Conservation (phyloP, 768 basidiomycete species). For the Kwoniella dejecticola region DNA sequence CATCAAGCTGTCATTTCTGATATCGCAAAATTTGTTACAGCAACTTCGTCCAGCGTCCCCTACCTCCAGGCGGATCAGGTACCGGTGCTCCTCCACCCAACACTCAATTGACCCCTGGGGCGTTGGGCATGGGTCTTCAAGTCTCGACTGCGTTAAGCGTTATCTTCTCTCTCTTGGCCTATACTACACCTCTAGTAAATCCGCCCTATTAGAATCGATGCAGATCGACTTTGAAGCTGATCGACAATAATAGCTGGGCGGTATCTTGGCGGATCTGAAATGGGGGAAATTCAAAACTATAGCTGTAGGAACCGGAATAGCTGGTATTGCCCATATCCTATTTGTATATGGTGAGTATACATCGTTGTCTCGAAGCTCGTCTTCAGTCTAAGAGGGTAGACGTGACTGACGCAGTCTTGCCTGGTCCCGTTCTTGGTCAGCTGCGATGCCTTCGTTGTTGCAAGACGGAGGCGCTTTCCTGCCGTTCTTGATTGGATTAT, state of each 20-base stretch:
- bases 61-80: slow-evolving; percentile 39
- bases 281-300: slow-evolving; percentile 31
- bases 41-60: slow-evolving; percentile 40
- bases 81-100: slow-evolving; percentile 31
- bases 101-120: slow-evolving; percentile 25
- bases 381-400: no score
- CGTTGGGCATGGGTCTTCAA: slow-evolving; percentile 22
- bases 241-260: slow-evolving; percentile 3
- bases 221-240: not conserved
- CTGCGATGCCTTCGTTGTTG: slow-evolving; percentile 16
- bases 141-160: slow-evolving; percentile 33
- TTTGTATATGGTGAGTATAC: slow-evolving; percentile 20
- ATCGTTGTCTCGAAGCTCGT: no score
- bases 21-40: not conserved
- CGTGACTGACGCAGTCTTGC: no score
- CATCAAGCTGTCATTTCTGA: not conserved
- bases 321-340: slow-evolving; percentile 17
- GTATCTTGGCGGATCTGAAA: slow-evolving; percentile 17
- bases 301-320: slow-evolving; percentile 19
- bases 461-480: slow-evolving; percentile 15
- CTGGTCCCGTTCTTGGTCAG: no score
- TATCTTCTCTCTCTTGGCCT: slow-evolving; percentile 41
- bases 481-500: slow-evolving; percentile 31
- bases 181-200: slow-evolving; percentile 36
- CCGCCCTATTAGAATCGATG: not conserved